Conservation (phyloP, 305 asterid genomes). For the Fraxinus greggii region DNA sequence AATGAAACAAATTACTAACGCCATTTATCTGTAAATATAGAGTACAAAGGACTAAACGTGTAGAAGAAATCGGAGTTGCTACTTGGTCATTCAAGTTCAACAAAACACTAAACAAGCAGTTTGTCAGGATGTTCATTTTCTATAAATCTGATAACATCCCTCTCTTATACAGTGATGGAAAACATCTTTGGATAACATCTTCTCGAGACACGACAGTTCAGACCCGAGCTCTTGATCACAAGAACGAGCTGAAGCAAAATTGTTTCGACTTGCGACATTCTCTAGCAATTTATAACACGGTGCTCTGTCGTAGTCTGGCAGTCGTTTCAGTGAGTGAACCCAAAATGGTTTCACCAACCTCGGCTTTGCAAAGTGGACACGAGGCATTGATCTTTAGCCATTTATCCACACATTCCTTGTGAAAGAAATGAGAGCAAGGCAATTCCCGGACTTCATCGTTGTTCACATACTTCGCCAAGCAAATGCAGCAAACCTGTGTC, state of each 20-base stretch:
- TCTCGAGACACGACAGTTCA: neutral
- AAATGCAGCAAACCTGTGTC: slow-evolving; percentile 85
- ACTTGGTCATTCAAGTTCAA: neutral
- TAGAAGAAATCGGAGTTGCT: neutral
- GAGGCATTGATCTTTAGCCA: slow-evolving; percentile 90
- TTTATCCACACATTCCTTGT: slow-evolving; percentile 92
- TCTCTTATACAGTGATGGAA: neutral
- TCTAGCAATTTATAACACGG: slow-evolving; percentile 11
- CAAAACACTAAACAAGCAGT: neutral
- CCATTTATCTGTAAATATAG: neutral
- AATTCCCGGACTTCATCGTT: slow-evolving; percentile 92
- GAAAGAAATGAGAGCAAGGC: slow-evolving; percentile 86
- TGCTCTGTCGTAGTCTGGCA: slow-evolving; percentile 49
- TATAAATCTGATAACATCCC: neutral
- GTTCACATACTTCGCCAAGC: slow-evolving; percentile 80
- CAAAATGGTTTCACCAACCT: slow-evolving; percentile 73
- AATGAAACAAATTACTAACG: neutral
- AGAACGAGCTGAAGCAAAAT: neutral
- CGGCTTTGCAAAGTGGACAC: slow-evolving; percentile 94
- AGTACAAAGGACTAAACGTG: neutral
- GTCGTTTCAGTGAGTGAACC: slow-evolving; percentile 65
- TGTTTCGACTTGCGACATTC: neutral
- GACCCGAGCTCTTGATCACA: neutral
- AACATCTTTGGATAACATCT: neutral
- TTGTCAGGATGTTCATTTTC: neutral